Percentiles rank a stretch among this genome's conserved stretches.
phyloP scores from a whole-genome alignment of 225 moss, liverwort and hornwort species.

The Rhytidiadelphus loreus region DNA sequence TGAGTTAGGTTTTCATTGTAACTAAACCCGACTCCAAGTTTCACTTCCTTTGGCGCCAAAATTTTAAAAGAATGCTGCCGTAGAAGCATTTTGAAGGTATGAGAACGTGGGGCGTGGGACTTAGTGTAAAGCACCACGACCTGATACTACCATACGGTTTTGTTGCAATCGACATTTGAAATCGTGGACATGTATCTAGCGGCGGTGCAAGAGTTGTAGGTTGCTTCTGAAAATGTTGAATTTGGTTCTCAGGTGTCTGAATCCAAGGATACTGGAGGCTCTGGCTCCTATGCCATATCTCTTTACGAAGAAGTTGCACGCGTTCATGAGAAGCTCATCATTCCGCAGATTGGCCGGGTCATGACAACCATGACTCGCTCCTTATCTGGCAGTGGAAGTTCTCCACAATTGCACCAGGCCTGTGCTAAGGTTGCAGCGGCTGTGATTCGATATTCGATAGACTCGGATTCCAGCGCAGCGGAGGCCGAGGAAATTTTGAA shows the following conservation, averaged over 20 bases:
- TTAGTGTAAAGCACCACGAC: too few relatives aligned
- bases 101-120: background rate
- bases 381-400: constrained; percentile 60
- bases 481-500: constrained; percentile 57
- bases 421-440: constrained; percentile 72
- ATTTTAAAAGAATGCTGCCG: too few relatives aligned
- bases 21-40: background rate
- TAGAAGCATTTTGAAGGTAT: background rate
- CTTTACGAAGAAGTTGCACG: constrained; percentile 85
- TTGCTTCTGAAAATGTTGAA: background rate
- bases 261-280: constrained; percentile 48
- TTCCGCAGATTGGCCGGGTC: constrained; percentile 72
- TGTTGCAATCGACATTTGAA: background rate
- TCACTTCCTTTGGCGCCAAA: too few relatives aligned
- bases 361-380: constrained; percentile 60
- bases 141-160: background rate
- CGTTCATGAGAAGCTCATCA: constrained; percentile 69
- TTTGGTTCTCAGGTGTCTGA: constrained; percentile 52
- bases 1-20: too few relatives aligned
- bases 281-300: constrained; percentile 63
- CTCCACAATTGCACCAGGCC: constrained; percentile 75
- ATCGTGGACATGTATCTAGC: background rate
- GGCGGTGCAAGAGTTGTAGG: background rate
- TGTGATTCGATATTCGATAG: constrained; percentile 50
- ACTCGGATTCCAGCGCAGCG: constrained; percentile 25